phyloP scores from a whole-genome alignment of 495 filamentous ascomycete genomes.

The Aspergillus wentii region DNA sequence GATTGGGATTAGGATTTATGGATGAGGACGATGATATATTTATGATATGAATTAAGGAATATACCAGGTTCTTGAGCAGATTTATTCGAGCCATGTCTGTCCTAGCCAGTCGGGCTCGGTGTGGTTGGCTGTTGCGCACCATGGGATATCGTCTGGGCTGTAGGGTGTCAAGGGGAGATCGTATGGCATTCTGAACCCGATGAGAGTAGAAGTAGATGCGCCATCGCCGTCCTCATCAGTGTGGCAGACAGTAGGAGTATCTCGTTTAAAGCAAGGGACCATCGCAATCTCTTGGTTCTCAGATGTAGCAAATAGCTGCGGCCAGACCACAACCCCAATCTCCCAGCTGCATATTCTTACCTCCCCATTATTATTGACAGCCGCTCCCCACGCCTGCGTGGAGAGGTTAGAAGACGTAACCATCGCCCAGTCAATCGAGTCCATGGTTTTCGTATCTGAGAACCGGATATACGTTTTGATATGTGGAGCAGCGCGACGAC shows the following conservation, averaged over 20 bases:
- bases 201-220: constrained; percentile 16
- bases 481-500: constrained; percentile 81
- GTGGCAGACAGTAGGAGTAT: constrained; percentile 34
- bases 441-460: constrained; percentile 32
- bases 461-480: constrained; percentile 89
- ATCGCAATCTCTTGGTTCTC: constrained; percentile 40
- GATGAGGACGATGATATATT: constrained; percentile 2
- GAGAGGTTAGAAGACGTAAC: constrained; percentile 83
- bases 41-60: no score
- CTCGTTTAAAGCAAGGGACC: constrained; percentile 62
- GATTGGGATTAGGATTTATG: neutral
- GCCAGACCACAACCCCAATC: constrained; percentile 83
- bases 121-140: constrained; percentile 66
- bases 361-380: constrained; percentile 45
- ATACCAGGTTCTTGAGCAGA: no score
- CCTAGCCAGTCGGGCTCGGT: constrained; percentile 67
- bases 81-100: constrained; percentile 35
- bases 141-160: constrained; percentile 58
- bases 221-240: constrained; percentile 1
- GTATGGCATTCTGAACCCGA: constrained; percentile 81
- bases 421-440: constrained; percentile 77
- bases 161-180: constrained; percentile 71
- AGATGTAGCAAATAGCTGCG: constrained; percentile 53
- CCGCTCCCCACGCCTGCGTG: constrained; percentile 85
- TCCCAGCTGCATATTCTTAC: constrained; percentile 78